A percentile compares a stretch with the other conserved stretches of the same genome.
Conservation (phyloP, 371 early-diverging fungal species). For the Circinella minor region DNA sequence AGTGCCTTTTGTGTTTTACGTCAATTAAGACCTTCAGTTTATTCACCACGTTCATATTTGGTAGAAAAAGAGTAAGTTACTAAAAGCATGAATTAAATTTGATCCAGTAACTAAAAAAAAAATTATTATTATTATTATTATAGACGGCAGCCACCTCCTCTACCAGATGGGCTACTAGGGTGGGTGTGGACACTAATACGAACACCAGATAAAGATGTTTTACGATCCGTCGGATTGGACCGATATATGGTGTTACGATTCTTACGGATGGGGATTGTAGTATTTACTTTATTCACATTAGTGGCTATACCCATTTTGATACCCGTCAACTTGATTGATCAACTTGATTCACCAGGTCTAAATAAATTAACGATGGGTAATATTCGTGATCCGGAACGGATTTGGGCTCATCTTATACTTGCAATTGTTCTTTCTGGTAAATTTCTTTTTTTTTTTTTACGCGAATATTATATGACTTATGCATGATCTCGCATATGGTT, state of each 20-base stretch:
- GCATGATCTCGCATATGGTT: conserved; percentile 1
- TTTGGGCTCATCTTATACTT: conserved; percentile 76
- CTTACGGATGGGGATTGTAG: conserved; percentile 60
- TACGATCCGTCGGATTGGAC: conserved; percentile 73
- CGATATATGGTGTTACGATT: conserved; percentile 81
- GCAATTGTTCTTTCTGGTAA: conserved; percentile 63
- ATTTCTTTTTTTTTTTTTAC: conserved; percentile 3
- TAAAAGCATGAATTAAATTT: background rate
- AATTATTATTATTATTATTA: background rate
- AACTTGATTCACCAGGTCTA: conserved; percentile 44
- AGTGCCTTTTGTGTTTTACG: conserved; percentile 67
- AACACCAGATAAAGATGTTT: conserved; percentile 60
- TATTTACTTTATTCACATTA: conserved; percentile 61
- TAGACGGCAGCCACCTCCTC: conserved; percentile 64
- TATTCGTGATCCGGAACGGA: conserved; percentile 45
- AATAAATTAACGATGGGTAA: conserved; percentile 70
- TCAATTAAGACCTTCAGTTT: conserved; percentile 58
- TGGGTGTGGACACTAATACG: conserved; percentile 69
- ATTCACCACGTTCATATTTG: conserved; percentile 73
- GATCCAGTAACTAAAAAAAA: background rate
- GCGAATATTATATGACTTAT: conserved; percentile 7
- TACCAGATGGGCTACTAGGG: conserved; percentile 52
- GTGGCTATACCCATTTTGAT: conserved; percentile 69
- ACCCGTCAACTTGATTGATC: conserved; percentile 65
- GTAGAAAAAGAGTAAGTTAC: conserved; percentile 58